Conservation (phyloP, 306 rosid genomes). For the Pachyrhizus erosus region DNA sequence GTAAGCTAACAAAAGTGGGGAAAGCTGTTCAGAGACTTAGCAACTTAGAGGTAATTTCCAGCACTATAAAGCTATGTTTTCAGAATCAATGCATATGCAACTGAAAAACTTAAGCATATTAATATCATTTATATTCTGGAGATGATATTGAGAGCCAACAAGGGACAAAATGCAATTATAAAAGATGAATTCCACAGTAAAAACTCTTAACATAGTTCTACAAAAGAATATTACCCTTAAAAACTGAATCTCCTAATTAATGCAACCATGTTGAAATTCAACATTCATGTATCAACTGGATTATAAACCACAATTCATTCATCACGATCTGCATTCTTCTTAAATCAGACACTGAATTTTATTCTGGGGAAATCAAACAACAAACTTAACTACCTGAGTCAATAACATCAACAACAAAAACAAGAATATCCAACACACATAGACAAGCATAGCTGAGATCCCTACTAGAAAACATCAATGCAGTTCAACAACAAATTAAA, state of each 20-base stretch:
- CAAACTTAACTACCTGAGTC: conserved; percentile 9
- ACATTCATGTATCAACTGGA: conserved; percentile 30
- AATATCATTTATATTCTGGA: neutral
- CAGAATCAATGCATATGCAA: neutral
- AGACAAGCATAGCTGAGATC: neutral
- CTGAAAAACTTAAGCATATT: neutral
- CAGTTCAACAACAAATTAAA: conserved; percentile 4
- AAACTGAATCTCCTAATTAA: neutral
- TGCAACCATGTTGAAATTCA: conserved; percentile 21
- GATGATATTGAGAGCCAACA: neutral
- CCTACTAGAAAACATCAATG: neutral
- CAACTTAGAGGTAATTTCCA: neutral
- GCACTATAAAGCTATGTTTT: neutral
- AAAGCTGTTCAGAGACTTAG: neutral
- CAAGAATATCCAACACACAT: neutral
- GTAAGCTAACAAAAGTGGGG: neutral
- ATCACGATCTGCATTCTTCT: conserved; percentile 7
- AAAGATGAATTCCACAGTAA: neutral
- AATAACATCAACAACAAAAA: neutral
- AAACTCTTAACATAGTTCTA: neutral
- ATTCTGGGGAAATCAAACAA: neutral
- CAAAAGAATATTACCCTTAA: neutral
- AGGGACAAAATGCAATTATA: neutral
- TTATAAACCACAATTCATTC: neutral
- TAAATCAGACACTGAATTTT: conserved; percentile 16